phyloP scores from a whole-genome alignment of 164 flowering plant species.

The Stephania cephalantha region DNA sequence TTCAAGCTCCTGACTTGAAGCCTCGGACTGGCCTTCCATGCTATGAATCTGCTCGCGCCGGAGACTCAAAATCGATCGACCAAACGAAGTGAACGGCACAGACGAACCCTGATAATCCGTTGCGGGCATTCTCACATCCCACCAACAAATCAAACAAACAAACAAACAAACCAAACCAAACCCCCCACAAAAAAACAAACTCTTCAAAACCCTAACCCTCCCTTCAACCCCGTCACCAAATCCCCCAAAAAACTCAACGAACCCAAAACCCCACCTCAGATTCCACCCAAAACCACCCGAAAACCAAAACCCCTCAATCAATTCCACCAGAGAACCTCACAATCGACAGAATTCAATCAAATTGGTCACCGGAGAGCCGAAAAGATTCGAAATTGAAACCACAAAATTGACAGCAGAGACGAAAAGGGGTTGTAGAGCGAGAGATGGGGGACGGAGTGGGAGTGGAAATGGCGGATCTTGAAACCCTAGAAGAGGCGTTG shows the following conservation, averaged over 20 bases:
- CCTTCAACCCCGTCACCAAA: not conserved
- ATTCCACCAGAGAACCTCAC: too few relatives aligned
- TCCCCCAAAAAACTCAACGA: not conserved
- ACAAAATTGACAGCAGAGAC: not conserved
- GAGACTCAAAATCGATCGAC: conserved; percentile 60
- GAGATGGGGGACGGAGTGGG: not conserved
- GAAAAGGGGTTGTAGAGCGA: not conserved
- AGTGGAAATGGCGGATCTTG: not conserved
- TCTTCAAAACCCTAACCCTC: not conserved
- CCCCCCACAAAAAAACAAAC: not conserved
- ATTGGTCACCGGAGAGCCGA: not conserved
- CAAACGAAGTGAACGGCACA: conserved; percentile 29
- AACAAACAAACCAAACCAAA: too few relatives aligned
- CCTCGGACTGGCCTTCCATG: conserved; percentile 37
- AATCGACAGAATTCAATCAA: not conserved
- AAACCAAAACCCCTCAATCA: not conserved
- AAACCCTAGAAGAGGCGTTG: not conserved
- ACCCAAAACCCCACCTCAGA: not conserved
- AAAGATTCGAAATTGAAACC: not conserved
- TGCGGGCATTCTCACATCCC: conserved; percentile 50
- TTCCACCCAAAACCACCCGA: not conserved
- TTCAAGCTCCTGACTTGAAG: conserved; percentile 33
- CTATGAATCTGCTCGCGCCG: conserved; percentile 68
- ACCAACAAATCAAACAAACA: not conserved
- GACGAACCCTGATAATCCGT: conserved; percentile 61